Conservation (phyloP, 495 filamentous ascomycete species). For the Neurospora sp. region DNA sequence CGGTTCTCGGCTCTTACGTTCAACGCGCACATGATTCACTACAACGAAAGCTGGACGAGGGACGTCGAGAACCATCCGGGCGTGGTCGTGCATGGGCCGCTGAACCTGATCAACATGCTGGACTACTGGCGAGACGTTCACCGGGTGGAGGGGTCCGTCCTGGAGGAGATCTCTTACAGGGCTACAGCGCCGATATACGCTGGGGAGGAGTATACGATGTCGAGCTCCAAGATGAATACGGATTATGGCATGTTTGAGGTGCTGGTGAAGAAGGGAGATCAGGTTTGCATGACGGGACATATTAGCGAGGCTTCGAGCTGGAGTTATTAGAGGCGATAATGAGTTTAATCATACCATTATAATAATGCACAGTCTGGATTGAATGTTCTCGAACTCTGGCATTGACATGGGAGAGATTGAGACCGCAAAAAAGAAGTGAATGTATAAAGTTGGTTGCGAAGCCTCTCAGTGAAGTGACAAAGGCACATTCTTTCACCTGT, state of each 20-base stretch:
- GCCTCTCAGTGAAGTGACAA: neutral
- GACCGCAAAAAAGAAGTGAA: too few species aligned
- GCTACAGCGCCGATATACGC: constrained; percentile 53
- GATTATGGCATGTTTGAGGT: neutral
- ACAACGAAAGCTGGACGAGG: constrained; percentile 48
- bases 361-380: neutral
- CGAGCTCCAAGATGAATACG: neutral
- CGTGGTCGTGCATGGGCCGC: constrained; percentile 53
- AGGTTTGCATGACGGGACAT: neutral
- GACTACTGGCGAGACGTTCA: constrained; percentile 52
- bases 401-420: neutral
- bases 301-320: neutral
- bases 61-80: constrained; percentile 50
- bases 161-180: constrained; percentile 38
- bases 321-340: neutral
- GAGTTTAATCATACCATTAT: neutral
- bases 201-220: constrained; percentile 38
- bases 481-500: neutral
- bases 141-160: neutral
- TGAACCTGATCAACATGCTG: constrained; percentile 54
- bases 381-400: neutral
- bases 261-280: neutral
- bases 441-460: neutral
- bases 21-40: constrained; percentile 66
- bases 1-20: constrained; percentile 65